Evolutionary conservation across 495 filamentous ascomycete genomes (phyloP).

Genomic region (Aspergillus cavernicola): DNA sequence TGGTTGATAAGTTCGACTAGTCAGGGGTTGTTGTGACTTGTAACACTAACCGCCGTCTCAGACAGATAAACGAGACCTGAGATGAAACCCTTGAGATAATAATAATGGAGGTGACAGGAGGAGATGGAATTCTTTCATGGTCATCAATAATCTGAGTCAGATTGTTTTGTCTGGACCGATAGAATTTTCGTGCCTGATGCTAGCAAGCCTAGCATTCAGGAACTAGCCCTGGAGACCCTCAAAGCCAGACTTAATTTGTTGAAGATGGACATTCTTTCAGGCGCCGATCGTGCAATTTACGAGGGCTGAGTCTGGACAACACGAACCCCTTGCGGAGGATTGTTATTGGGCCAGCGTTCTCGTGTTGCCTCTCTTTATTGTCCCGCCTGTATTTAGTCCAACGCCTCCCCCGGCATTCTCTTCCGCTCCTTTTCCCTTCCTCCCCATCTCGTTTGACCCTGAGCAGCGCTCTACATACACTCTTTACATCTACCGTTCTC

Average conservation of each 20-base stretch:
- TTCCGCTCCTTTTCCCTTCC: conserved; percentile 9
- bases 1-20: neutral
- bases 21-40: neutral
- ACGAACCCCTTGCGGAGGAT: conserved; percentile 14
- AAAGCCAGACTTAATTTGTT: no score
- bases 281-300: conserved; percentile 13
- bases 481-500: conserved; percentile 19
- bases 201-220: no score
- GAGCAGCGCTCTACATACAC: conserved; percentile 30
- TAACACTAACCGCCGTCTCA: neutral
- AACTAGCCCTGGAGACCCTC: no score
- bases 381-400: conserved; percentile 11
- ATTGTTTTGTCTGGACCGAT: no score
- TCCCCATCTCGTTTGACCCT: conserved; percentile 17
- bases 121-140: neutral
- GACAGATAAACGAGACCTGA: no score
- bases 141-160: neutral
- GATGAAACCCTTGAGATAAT: conserved; percentile 4
- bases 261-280: conserved; percentile 2
- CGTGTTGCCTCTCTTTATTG: neutral
- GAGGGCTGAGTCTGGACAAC: neutral
- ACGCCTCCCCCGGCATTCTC: conserved; percentile 3
- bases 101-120: neutral
- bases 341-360: conserved; percentile 12
- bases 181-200: no score